Conservation (phyloP, 192 early-diverging fungal species). For the Kappamyces sp. region DNA sequence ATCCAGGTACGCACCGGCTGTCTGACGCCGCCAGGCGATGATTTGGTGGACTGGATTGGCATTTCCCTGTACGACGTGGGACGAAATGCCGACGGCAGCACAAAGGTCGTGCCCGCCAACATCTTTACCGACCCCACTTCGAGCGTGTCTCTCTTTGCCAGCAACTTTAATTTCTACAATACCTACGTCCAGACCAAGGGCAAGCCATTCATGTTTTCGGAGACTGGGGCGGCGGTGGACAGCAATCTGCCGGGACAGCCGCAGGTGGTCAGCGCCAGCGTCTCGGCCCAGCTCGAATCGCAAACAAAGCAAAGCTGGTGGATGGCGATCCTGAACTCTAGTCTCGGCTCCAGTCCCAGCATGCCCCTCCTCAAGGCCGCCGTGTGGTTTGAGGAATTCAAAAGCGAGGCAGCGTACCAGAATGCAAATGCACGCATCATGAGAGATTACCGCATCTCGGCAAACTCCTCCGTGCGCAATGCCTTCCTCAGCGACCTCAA, state of each 20-base stretch:
- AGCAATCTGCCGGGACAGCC: not conserved
- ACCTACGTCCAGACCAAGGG: slow-evolving; percentile 1
- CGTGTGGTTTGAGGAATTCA: slow-evolving; percentile 17
- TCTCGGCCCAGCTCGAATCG: not conserved
- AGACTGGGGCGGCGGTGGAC: slow-evolving; percentile 21
- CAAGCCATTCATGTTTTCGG: slow-evolving; percentile 22
- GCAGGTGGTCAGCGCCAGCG: not conserved
- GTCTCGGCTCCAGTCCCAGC: slow-evolving; percentile 1
- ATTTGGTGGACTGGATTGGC: slow-evolving; percentile 43
- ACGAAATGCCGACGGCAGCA: slow-evolving; percentile 1
- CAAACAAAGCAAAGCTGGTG: slow-evolving; percentile 11
- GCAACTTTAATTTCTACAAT: slow-evolving; percentile 18
- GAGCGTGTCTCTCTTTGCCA: not conserved
- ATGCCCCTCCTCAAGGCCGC: slow-evolving; percentile 9
- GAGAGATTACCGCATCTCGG: slow-evolving; percentile 31
- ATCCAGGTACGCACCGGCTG: not conserved
- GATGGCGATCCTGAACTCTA: not conserved
- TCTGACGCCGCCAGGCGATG: slow-evolving; percentile 22
- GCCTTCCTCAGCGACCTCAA: slow-evolving; percentile 28
- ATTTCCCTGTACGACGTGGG: slow-evolving; percentile 36
- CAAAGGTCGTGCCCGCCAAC: slow-evolving; percentile 1
- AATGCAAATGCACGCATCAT: slow-evolving; percentile 15
- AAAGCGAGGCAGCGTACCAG: slow-evolving; percentile 5
- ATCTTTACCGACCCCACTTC: too few species aligned
- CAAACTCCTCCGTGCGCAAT: slow-evolving; percentile 19